Conservation (phyloP, 2,329 filamentous ascomycete species). For the Thelonectria discophora region DNA sequence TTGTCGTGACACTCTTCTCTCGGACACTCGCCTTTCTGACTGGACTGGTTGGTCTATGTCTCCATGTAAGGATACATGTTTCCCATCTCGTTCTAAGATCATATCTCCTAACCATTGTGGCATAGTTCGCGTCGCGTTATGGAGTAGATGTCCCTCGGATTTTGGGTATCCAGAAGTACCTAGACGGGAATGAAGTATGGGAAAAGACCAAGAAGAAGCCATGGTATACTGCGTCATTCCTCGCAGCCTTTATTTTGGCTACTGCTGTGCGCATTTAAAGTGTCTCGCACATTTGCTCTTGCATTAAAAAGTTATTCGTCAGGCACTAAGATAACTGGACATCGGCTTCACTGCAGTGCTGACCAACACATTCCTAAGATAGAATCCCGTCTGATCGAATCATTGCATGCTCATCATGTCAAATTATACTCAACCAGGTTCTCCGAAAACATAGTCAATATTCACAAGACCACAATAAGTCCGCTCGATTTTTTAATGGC, state of each 20-base stretch:
- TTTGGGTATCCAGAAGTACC: conserved; percentile 49
- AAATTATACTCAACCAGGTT: too few relatives aligned
- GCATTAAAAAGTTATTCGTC: not conserved
- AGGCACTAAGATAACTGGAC: too few relatives aligned
- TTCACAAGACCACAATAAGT: too few relatives aligned
- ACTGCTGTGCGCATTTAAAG: conserved; percentile 56
- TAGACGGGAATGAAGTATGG: conserved; percentile 53
- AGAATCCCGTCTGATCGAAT: too few relatives aligned
- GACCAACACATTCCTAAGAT: too few relatives aligned
- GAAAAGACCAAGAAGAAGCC: conserved; percentile 65
- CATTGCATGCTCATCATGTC: too few relatives aligned
- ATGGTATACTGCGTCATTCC: conserved; percentile 74
- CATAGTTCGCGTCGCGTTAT: conserved; percentile 54
- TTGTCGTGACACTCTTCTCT: conserved; percentile 76
- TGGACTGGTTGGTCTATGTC: conserved; percentile 68
- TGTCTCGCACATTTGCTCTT: conserved; percentile 33
- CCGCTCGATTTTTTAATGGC: too few relatives aligned
- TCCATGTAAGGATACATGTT: conserved; percentile 63
- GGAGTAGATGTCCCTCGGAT: conserved; percentile 53
- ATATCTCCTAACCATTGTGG: conserved; percentile 21
- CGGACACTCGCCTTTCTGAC: conserved; percentile 73
- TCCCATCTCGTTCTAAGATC: not conserved
- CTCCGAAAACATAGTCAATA: too few relatives aligned
- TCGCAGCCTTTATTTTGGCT: conserved; percentile 76
- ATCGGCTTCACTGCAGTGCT: too few relatives aligned